Conservation (phyloP, 805 yeast genomes). For the Wickerhamomyces alni region DNA sequence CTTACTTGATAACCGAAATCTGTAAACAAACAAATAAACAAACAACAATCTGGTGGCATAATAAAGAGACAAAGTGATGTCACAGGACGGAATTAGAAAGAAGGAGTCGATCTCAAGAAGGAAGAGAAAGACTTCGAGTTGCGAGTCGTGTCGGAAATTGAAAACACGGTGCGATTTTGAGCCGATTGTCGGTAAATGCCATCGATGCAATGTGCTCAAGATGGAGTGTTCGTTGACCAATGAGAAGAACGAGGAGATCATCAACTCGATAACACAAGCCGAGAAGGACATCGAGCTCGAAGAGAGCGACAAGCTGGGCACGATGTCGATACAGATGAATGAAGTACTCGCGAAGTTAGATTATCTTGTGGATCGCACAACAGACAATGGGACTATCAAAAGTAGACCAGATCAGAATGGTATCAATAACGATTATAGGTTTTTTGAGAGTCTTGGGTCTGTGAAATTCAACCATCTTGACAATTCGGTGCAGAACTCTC, state of each 20-base stretch:
- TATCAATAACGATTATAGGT: slow-evolving; percentile 9
- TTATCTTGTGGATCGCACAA: neutral
- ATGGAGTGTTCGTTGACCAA: slow-evolving; percentile 42
- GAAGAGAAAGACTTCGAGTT: slow-evolving; percentile 36
- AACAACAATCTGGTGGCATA: too few species aligned
- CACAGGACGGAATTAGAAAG: neutral
- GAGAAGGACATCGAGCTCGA: slow-evolving; percentile 1
- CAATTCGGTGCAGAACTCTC: slow-evolving; percentile 27
- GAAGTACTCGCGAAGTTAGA: slow-evolving; percentile 23
- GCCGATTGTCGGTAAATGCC: slow-evolving; percentile 37
- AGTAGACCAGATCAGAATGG: neutral
- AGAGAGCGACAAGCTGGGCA: slow-evolving; percentile 5
- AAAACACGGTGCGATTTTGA: slow-evolving; percentile 55
- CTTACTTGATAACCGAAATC: too few species aligned
- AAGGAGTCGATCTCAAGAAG: slow-evolving; percentile 20
- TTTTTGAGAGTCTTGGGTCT: slow-evolving; percentile 8
- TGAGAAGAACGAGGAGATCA: slow-evolving; percentile 23
- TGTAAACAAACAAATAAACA: too few species aligned
- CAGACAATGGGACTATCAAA: neutral
- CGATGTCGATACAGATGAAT: slow-evolving; percentile 15
- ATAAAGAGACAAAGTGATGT: too few species aligned
- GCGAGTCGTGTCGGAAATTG: slow-evolving; percentile 46
- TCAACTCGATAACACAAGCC: slow-evolving; percentile 9
- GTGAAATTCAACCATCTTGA: slow-evolving; percentile 19
- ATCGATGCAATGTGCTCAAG: slow-evolving; percentile 43